Evolutionary conservation across 768 basidiomycete species (phyloP), one percentile per base, ranked within the genome.

Genomic region (Galerina marginata): DNA sequence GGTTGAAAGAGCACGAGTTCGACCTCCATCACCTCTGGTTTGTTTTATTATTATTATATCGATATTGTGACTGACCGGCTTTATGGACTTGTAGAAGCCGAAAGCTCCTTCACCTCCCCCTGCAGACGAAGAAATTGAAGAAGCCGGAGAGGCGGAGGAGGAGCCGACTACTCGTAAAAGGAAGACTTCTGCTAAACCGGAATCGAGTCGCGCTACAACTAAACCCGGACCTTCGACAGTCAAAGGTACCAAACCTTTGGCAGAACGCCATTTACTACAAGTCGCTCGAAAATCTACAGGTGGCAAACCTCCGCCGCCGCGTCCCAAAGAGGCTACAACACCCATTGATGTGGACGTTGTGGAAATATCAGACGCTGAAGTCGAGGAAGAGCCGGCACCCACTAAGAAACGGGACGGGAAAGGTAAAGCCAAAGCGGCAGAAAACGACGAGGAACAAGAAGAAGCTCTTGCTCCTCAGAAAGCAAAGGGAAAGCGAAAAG

Each of bases 401-500:
- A 52, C 48, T 14, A 61, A 40, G 25, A 73, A 67, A 26, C 57
- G 65, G 23, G 73, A 67, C 33, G 56, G 65, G 20, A 78, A 79
- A 61, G 71, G 68, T 9, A 78, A 75, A 63, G 66, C 67, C 0
- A 68, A 66, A 58, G 69, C 70, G 2, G 12, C 44, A 23, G 60
- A 66, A 33, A 59, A 67, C 14, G 61, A 63, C 40, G 70, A 65
- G 37, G 67, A 64, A n/a, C 70, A 66, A 33, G 67, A 66, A 33
- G 67, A 52, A 61, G 60, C 61, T 33, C 42, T 25, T 11, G 7
- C 59, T 16, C 46, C 59, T 40, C 58, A 63, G 25, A 77, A 75
- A 49, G 60, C 55, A 11, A 79, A 75, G 61, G 77, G 76, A 0
- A 85, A 83, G 62, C 75, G 76, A n/a, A 67, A 67, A 45, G 64